phyloP scores from a whole-genome alignment of 2,329 filamentous ascomycete species.

The Sporothrix brunneoviolacea region DNA sequence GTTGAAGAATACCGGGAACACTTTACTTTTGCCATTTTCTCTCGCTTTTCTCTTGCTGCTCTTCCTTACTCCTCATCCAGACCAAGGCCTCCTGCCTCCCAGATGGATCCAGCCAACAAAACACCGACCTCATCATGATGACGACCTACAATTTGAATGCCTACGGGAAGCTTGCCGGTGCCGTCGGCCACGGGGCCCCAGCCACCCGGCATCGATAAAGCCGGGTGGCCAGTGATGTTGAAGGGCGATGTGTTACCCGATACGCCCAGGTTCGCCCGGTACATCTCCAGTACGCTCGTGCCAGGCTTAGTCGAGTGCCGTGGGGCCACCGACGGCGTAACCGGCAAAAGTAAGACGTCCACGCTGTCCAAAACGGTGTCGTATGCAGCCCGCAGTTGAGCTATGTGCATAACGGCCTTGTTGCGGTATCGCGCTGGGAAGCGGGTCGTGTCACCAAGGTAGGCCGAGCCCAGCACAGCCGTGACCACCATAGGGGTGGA shows the following conservation, averaged over 20 bases:
- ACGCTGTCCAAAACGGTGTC: slow-evolving; percentile 33
- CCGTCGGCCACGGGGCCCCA: slow-evolving; percentile 22
- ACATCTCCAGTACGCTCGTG: slow-evolving; percentile 32
- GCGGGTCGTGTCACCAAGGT: slow-evolving; percentile 21
- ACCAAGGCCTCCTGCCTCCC: slow-evolving; percentile 26
- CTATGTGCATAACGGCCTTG: slow-evolving; percentile 40
- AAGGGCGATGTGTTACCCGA: slow-evolving; percentile 40
- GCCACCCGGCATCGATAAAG: slow-evolving; percentile 39
- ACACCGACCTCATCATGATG: slow-evolving; percentile 24
- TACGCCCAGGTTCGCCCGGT: slow-evolving; percentile 37
- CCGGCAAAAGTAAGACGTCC: slow-evolving; percentile 44
- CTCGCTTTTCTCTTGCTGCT: no score
- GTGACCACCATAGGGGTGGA: slow-evolving; percentile 40
- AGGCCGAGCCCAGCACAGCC: slow-evolving; percentile 33
- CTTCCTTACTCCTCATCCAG: slow-evolving; percentile 15
- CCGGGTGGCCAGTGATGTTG: slow-evolving; percentile 45
- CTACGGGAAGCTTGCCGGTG: slow-evolving; percentile 23
- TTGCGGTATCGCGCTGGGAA: slow-evolving; percentile 29
- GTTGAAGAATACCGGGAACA: no score
- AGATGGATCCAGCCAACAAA: slow-evolving; percentile 25
- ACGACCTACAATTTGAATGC: slow-evolving; percentile 27
- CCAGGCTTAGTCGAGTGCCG: slow-evolving; percentile 29
- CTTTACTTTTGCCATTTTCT: no score
- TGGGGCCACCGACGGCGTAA: slow-evolving; percentile 38
- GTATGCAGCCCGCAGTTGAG: slow-evolving; percentile 41